Conservation (phyloP, 352 stramenopile genomes). For the Phytophthora lateralis region DNA sequence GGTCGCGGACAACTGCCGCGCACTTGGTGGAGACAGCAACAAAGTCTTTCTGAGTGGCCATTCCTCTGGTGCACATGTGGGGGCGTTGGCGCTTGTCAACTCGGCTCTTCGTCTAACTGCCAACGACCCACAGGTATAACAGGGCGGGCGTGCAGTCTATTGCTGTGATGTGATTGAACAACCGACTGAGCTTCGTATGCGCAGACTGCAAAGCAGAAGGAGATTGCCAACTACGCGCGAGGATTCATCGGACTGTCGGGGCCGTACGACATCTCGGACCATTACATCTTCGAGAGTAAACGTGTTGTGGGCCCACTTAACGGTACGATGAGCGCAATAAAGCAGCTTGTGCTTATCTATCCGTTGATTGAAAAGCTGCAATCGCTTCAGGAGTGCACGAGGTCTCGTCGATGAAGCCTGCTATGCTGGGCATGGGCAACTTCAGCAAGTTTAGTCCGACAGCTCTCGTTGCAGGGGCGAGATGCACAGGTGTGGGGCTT, state of each 20-base stretch:
- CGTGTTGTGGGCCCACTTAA: slow-evolving; percentile 57
- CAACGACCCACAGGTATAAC: slow-evolving; percentile 28
- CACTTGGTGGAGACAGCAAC: slow-evolving; percentile 53
- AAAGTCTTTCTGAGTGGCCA: slow-evolving; percentile 68
- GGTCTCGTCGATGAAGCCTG: slow-evolving; percentile 80
- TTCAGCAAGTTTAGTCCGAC: slow-evolving; percentile 64
- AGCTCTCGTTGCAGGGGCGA: slow-evolving; percentile 36
- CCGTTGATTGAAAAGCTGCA: not conserved
- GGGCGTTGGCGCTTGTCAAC: slow-evolving; percentile 57
- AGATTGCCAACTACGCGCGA: slow-evolving; percentile 41
- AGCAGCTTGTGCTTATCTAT: not conserved
- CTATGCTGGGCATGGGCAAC: slow-evolving; percentile 64
- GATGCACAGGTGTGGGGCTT: slow-evolving; percentile 20
- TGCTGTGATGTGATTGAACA: not conserved
- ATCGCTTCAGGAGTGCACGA: slow-evolving; percentile 57
- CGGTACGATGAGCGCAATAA: slow-evolving; percentile 16
- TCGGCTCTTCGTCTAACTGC: slow-evolving; percentile 49
- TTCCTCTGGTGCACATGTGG: slow-evolving; percentile 68
- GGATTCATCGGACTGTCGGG: slow-evolving; percentile 71
- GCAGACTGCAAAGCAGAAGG: slow-evolving; percentile 26
- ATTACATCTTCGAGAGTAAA: slow-evolving; percentile 74
- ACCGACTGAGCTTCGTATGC: slow-evolving; percentile 1
- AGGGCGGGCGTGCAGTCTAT: too few relatives aligned
- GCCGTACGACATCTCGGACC: slow-evolving; percentile 77
- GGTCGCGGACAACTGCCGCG: slow-evolving; percentile 49